Base-by-base conservation (phyloP, 1,139 yeast genomes). In the Blastobotrys apis region DNA sequence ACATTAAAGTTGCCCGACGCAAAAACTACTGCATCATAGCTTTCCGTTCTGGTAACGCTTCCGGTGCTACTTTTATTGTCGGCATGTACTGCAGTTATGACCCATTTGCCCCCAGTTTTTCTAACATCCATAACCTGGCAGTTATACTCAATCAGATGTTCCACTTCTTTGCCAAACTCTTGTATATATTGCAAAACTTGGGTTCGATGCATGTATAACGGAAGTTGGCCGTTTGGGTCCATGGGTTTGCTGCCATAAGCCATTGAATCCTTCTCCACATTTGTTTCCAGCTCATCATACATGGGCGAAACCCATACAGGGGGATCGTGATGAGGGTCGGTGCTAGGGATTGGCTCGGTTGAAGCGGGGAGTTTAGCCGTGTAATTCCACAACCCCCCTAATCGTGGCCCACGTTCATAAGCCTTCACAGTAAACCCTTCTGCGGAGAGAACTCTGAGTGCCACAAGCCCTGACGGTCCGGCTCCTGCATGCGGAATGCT, bases 401-500 rank as follows among this genome's bases (percentile, higher is more conserved):
- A 62, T 32, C 58, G 58, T 6, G 67, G 52, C 49, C 80, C 67
- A 52, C 74, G 72, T 54, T 78, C 84, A 52, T 71, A 77, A 2
- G 73, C 73, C 44, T 69, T 71, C 49, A 79, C 65, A 21, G 65
- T 63, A 51, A 78, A 76, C 10, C 61, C 55, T 51, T 77, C 81
- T 9, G 67, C 69, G 3, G 72, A 47, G 17, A 80, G 64, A 0
- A 84, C 79, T 51, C 75, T 75, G 9, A 81, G 70, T 6, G 76
- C 62, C 1, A 78, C 81, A 4, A 80, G 69, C 4, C 87, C 88
- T 41, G 78, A 71, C 0, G 88, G 86, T 0, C 90, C 90, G 6
- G 77, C 84, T 2, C 90, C 43, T 38, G 21, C 6, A 17, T n/a
- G n/a, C n/a, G n/a, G 13, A 4, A 19, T 33, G 12, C 15, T 20